phyloP scores from a whole-genome alignment of 441 rosid genomes.

The Macaranga tanarius region DNA sequence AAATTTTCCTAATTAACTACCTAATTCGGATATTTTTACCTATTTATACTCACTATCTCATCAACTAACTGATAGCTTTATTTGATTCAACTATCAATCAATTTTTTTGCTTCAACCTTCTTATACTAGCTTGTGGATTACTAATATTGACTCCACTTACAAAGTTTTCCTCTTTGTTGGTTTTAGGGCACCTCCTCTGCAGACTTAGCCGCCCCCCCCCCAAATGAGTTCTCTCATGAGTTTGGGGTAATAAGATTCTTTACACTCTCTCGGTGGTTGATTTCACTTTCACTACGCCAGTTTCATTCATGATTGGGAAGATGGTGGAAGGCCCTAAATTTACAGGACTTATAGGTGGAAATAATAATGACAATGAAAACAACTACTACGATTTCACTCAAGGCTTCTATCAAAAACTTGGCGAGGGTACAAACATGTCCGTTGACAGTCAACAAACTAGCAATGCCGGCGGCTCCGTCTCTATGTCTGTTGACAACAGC shows the following conservation, averaged over 20 bases:
- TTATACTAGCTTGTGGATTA: too few relatives aligned
- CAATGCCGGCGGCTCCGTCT: conserved; percentile 81
- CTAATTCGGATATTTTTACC: too few relatives aligned
- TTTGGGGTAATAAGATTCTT: conserved; percentile 22
- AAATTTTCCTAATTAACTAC: too few relatives aligned
- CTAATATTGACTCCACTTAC: background rate
- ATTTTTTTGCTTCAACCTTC: too few relatives aligned
- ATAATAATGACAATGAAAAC: conserved; percentile 46
- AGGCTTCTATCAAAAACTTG: conserved; percentile 78
- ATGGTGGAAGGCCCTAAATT: conserved; percentile 77
- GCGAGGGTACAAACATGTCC: conserved; percentile 88
- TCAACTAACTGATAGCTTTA: too few relatives aligned
- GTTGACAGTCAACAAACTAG: conserved; percentile 81
- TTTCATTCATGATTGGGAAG: conserved; percentile 48
- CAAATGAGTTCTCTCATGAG: conserved; percentile 27
- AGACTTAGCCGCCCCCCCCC: conserved; percentile 1
- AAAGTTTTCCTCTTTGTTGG: background rate
- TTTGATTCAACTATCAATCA: too few relatives aligned
- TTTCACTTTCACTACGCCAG: background rate
- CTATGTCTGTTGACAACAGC: conserved; percentile 88
- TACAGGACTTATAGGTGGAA: conserved; percentile 48
- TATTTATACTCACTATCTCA: too few relatives aligned
- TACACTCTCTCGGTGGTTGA: conserved; percentile 7
- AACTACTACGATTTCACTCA: conserved; percentile 76
- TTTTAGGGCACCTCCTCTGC: conserved; percentile 14